These are phyloP conservation scores for Pinguiococcus pyrenoidosus DNA, from an alignment of 108 stramenopile genomes.

Conservation along the genomic window DNA sequence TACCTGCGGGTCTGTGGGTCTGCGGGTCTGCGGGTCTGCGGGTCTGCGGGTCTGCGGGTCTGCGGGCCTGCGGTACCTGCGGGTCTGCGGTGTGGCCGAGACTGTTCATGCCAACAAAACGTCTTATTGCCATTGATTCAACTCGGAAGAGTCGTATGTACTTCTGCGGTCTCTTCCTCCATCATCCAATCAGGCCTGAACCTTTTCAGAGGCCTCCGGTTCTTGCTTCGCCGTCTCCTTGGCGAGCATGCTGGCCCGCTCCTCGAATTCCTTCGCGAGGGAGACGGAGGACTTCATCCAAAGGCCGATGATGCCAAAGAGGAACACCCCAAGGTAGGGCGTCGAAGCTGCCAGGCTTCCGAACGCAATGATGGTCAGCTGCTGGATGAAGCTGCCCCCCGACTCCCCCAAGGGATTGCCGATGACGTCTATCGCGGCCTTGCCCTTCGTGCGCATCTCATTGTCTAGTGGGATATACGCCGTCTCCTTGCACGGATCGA, in stretches of 20 bases:
- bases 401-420: slow-evolving; percentile 91
- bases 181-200: too few relatives aligned
- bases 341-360: slow-evolving; percentile 33
- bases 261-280: slow-evolving; percentile 27
- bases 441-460: slow-evolving; percentile 94
- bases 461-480: slow-evolving; percentile 95
- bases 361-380: slow-evolving; percentile 30
- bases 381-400: slow-evolving; percentile 60
- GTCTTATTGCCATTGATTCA: too few relatives aligned
- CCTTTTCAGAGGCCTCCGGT: too few relatives aligned
- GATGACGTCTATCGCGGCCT: slow-evolving; percentile 96
- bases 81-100: too few relatives aligned
- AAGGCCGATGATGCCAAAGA: slow-evolving; percentile 23
- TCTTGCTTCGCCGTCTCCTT: too few relatives aligned
- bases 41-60: too few relatives aligned
- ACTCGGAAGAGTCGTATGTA: too few relatives aligned
- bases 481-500: slow-evolving; percentile 96
- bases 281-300: slow-evolving; percentile 29
- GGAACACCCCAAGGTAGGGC: slow-evolving; percentile 29
- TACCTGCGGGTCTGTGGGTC: too few relatives aligned
- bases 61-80: too few relatives aligned
- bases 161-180: too few relatives aligned
- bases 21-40: too few relatives aligned
- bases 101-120: too few relatives aligned
- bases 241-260: slow-evolving; percentile 4